A percentile compares a stretch with the other conserved stretches of the same genome.
These are phyloP conservation scores for Elongisporangium anandrum DNA, from an alignment of 352 stramenopile genomes.

Conservation along the genomic window DNA sequence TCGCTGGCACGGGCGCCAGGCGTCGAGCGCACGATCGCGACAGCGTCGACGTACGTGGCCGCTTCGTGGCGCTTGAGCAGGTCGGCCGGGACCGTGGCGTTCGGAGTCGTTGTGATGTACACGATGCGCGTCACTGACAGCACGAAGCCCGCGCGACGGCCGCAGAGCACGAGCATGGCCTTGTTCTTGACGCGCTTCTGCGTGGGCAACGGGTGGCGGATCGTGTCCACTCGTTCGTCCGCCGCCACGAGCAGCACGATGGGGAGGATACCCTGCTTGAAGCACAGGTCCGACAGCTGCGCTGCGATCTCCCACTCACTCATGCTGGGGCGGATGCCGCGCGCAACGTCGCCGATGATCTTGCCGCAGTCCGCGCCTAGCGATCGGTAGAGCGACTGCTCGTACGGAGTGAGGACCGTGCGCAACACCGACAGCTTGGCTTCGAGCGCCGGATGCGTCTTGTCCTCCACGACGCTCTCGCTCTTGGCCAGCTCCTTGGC, in stretches of 20 bases:
- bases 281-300: conserved; percentile 33
- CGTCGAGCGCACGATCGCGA: conserved; percentile 38
- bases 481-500: conserved; percentile 33
- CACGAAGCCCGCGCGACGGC: conserved; percentile 57
- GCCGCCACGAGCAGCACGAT: conserved; percentile 56
- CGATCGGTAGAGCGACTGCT: conserved; percentile 47
- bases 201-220: conserved; percentile 64
- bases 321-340: conserved; percentile 30
- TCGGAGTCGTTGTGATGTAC: conserved; percentile 46
- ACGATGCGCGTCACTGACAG: conserved; percentile 60
- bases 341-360: conserved; percentile 54
- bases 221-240: conserved; percentile 61
- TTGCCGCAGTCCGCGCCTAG: conserved; percentile 56
- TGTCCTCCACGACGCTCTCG: conserved; percentile 34
- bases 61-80: conserved; percentile 54
- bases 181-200: conserved; percentile 70
- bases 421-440: conserved; percentile 28
- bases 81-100: conserved; percentile 26
- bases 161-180: conserved; percentile 73
- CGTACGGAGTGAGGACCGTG: conserved; percentile 42
- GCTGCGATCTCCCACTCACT: conserved; percentile 54
- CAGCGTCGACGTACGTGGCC: conserved; percentile 64
- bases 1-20: conserved; percentile 28
- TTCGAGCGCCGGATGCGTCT: conserved; percentile 17
- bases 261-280: conserved; percentile 40